A percentile compares a stretch with the other conserved stretches of the same genome.
Conservation (phyloP, 2,329 filamentous ascomycete genomes). For the Claviceps sorghi region DNA sequence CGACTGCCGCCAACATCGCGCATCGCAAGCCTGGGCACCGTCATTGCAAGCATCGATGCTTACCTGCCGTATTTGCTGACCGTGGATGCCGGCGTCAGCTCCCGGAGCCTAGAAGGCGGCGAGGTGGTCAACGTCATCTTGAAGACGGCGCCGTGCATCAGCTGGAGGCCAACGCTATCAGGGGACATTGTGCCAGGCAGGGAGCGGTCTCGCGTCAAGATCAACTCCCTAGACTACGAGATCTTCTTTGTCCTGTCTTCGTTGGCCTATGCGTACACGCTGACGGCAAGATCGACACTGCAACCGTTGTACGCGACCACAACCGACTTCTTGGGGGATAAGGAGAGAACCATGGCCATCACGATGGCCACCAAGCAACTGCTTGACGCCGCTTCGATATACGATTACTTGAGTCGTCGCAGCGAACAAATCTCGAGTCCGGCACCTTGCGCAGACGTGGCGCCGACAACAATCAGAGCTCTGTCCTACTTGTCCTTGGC, state of each 20-base stretch:
- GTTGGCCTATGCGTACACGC: slow-evolving; percentile 57
- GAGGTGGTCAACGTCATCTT: slow-evolving; percentile 56
- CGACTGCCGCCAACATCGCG: slow-evolving; percentile 61
- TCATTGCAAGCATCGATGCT: slow-evolving; percentile 54
- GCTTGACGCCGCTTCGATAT: slow-evolving; percentile 64
- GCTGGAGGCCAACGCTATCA: slow-evolving; percentile 75
- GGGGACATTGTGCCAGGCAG: slow-evolving; percentile 48
- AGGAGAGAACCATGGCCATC: slow-evolving; percentile 57
- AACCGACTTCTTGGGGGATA: slow-evolving; percentile 42
- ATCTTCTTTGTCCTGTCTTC: slow-evolving; percentile 65
- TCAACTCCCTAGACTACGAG: slow-evolving; percentile 69
- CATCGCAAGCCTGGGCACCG: slow-evolving; percentile 51
- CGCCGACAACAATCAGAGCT: slow-evolving; percentile 36
- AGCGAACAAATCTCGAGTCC: slow-evolving; percentile 27
- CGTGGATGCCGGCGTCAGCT: slow-evolving; percentile 56
- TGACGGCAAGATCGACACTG: slow-evolving; percentile 58
- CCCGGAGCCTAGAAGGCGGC: slow-evolving; percentile 24
- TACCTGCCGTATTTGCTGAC: slow-evolving; percentile 79
- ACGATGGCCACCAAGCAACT: slow-evolving; percentile 62
- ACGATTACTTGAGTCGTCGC: slow-evolving; percentile 52
- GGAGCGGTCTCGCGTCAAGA: slow-evolving; percentile 50
- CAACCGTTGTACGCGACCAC: slow-evolving; percentile 57
- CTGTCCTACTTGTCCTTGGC: slow-evolving; percentile 58
- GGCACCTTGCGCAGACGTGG: slow-evolving; percentile 38
- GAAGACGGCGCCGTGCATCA: slow-evolving; percentile 45